A percentile compares a stretch with the other conserved stretches of the same genome.
Conservation (phyloP, 768 basidiomycete genomes). For the Crepidotus variabilis region DNA sequence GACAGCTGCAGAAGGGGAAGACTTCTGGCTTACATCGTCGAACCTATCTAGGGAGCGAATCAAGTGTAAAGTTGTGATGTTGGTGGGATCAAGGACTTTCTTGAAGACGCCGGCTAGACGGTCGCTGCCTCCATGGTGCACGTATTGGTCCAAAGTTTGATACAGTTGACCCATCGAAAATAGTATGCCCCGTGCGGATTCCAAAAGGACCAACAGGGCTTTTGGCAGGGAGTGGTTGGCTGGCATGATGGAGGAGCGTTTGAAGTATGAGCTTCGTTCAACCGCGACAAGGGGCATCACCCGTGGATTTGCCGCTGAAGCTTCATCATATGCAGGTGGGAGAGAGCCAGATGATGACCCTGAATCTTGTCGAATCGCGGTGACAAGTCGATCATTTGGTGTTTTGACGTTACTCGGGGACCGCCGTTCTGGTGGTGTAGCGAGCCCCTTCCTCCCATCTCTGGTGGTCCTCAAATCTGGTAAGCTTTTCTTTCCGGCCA, state of each 20-base stretch:
- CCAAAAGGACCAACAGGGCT: slow-evolving; percentile 66
- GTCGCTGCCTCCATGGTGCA: slow-evolving; percentile 77
- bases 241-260: slow-evolving; percentile 79
- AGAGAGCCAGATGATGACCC: slow-evolving; percentile 30
- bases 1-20: slow-evolving; percentile 62
- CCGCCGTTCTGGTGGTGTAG: slow-evolving; percentile 10
- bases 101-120: slow-evolving; percentile 74
- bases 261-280: slow-evolving; percentile 92
- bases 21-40: slow-evolving; percentile 72
- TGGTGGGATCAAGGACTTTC: slow-evolving; percentile 85
- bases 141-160: slow-evolving; percentile 84
- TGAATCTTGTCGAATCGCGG: slow-evolving; percentile 31
- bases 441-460: slow-evolving; percentile 7
- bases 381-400: slow-evolving; percentile 6
- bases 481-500: slow-evolving; percentile 74
- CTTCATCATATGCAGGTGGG: slow-evolving; percentile 23
- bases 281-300: slow-evolving; percentile 61
- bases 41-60: slow-evolving; percentile 91
- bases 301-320: slow-evolving; percentile 36
- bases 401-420: background rate
- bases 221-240: slow-evolving; percentile 66
- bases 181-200: slow-evolving; percentile 88
- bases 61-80: slow-evolving; percentile 73
- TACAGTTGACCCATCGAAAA: slow-evolving; percentile 92
- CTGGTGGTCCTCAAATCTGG: slow-evolving; percentile 63